phyloP scores from a whole-genome alignment of 192 early-diverging fungal species.

The Powellomyces hirtus region DNA sequence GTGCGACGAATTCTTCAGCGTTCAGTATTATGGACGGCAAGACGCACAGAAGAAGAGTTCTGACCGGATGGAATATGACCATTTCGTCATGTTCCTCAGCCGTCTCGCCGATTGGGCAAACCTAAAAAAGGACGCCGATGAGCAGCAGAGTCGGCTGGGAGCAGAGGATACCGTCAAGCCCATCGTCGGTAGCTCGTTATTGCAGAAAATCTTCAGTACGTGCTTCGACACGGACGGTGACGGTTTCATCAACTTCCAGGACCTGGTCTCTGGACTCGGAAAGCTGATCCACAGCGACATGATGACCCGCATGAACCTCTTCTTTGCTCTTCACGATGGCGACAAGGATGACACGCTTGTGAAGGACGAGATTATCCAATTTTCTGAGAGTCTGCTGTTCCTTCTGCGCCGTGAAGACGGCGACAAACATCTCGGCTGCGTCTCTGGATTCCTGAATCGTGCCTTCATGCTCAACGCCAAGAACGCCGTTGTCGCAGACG shows the following conservation, averaged over 20 bases:
- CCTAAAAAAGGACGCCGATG: conserved; percentile 34
- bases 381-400: conserved; percentile 85
- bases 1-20: conserved; percentile 87
- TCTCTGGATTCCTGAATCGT: conserved; percentile 61
- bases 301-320: conserved; percentile 72
- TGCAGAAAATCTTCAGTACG: conserved; percentile 43
- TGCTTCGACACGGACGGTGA: conserved; percentile 53
- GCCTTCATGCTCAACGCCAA: conserved; percentile 55
- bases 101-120: conserved; percentile 46
- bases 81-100: conserved; percentile 58
- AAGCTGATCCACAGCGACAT: conserved; percentile 75
- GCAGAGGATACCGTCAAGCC: conserved; percentile 24
- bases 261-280: conserved; percentile 75
- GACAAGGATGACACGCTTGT: conserved; percentile 62
- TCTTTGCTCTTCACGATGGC: conserved; percentile 79
- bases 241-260: conserved; percentile 69
- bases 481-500: conserved; percentile 12
- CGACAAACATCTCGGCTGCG: conserved; percentile 55
- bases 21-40: conserved; percentile 54
- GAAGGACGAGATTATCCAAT: conserved; percentile 76
- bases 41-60: conserved; percentile 44
- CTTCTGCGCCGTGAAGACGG: conserved; percentile 60
- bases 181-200: conserved; percentile 34
- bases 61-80: conserved; percentile 70
- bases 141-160: conserved; percentile 36